These are phyloP conservation scores for Solanum arcanum DNA, from an alignment of 257 asterid species.

Conservation along the genomic window DNA sequence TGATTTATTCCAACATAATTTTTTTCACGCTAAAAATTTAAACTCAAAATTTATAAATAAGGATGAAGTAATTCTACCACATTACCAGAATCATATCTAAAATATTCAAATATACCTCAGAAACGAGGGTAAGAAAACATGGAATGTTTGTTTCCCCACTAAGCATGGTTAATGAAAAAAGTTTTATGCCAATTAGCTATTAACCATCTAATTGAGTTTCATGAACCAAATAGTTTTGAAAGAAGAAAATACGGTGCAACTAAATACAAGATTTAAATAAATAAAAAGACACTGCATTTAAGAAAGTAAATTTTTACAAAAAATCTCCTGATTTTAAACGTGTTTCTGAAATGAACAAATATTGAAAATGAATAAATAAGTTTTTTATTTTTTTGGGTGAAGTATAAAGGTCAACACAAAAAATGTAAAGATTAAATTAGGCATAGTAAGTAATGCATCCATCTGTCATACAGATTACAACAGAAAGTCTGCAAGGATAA, in stretches of 20 bases:
- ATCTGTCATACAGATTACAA: background rate
- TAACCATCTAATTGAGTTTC: background rate
- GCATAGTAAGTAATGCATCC: background rate
- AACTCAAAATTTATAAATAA: no score
- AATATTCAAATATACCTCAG: background rate
- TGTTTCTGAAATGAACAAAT: background rate
- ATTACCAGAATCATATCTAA: background rate
- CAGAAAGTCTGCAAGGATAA: background rate
- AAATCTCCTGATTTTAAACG: no score
- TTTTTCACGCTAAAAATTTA: background rate
- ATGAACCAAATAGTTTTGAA: background rate
- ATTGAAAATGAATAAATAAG: background rate
- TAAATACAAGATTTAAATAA: no score
- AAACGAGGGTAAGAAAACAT: background rate
- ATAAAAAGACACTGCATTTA: no score
- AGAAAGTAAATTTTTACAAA: no score
- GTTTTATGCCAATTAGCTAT: background rate
- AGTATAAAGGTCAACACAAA: background rate
- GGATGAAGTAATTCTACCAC: background rate
- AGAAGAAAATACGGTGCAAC: background rate
- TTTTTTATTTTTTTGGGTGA: background rate
- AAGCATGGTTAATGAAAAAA: background rate
- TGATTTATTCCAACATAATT: no score
- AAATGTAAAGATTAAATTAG: background rate
- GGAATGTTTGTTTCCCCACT: background rate